A percentile compares a stretch with the other conserved stretches of the same genome.
These are phyloP conservation scores for Chrysopogon serrulatus DNA, from an alignment of 176 grass and related monocot genomes.

Conservation along the genomic window DNA sequence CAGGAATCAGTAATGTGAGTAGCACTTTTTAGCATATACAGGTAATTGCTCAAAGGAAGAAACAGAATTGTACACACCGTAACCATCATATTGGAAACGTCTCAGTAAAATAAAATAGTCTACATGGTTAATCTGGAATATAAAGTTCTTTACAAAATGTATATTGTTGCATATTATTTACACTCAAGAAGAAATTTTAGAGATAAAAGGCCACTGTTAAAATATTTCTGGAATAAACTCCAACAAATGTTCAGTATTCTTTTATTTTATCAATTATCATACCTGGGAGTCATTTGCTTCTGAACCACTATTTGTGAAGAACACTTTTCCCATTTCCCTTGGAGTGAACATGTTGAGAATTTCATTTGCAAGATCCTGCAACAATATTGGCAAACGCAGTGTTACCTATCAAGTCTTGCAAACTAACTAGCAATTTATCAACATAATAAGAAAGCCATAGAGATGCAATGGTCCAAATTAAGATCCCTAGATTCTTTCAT, in stretches of 20 bases:
- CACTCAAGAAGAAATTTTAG: background rate
- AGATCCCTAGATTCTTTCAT: background rate
- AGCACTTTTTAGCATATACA: background rate
- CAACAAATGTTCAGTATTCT: background rate
- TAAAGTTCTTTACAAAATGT: background rate
- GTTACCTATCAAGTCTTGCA: background rate
- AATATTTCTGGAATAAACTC: background rate
- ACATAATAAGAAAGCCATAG: background rate
- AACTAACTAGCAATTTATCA: background rate
- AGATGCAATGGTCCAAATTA: background rate
- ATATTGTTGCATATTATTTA: background rate
- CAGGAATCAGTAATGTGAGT: background rate
- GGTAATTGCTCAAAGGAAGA: background rate
- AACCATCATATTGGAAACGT: background rate
- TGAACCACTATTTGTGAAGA: slow-evolving; percentile 96
- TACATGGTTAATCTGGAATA: background rate
- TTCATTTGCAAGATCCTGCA: slow-evolving; percentile 91
- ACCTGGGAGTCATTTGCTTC: slow-evolving; percentile 99
- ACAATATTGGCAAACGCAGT: background rate
- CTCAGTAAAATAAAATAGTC: slow-evolving; percentile 9
- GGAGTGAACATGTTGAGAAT: slow-evolving; percentile 71
- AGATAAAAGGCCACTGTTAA: background rate
- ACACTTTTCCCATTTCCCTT: slow-evolving; percentile 93
- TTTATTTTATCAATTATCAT: background rate
- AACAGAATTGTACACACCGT: background rate